A percentile compares a stretch with the other conserved stretches of the same genome.
These are phyloP conservation scores for Acacia crassicarpa DNA, from an alignment of 306 rosid genomes.

Conservation along the genomic window DNA sequence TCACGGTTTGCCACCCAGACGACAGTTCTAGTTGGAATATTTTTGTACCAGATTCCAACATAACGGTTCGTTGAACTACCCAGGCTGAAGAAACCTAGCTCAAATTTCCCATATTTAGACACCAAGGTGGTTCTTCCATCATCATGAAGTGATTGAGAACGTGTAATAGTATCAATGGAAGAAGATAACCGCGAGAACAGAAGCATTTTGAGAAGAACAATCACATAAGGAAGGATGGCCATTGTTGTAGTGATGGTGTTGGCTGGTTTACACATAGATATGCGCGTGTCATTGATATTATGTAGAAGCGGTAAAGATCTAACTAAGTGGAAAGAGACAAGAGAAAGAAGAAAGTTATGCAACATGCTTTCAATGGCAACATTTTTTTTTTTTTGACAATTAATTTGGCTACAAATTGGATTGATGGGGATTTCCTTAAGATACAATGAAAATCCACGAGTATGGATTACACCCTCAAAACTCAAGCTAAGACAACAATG, in stretches of 20 bases:
- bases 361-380: too few species aligned
- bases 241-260: not conserved
- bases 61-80: conserved; percentile 24
- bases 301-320: too few species aligned
- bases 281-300: too few species aligned
- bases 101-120: conserved; percentile 3
- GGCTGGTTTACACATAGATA: too few species aligned
- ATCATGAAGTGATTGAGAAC: not conserved
- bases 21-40: conserved; percentile 24
- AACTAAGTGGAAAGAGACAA: too few species aligned
- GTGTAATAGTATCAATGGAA: not conserved
- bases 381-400: too few species aligned
- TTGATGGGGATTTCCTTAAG: too few species aligned
- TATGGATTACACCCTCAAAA: too few species aligned
- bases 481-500: too few species aligned
- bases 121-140: not conserved
- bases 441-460: too few species aligned
- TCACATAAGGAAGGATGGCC: not conserved
- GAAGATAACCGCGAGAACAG: not conserved
- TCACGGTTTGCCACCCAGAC: conserved; percentile 60
- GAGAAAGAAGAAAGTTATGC: too few species aligned
- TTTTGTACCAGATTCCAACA: conserved; percentile 58
- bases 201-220: not conserved
- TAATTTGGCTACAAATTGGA: too few species aligned
- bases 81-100: conserved; percentile 6